Evolutionary conservation across 352 stramenopile genomes (phyloP).

Genomic region (Blastocystis hominis): DNA sequence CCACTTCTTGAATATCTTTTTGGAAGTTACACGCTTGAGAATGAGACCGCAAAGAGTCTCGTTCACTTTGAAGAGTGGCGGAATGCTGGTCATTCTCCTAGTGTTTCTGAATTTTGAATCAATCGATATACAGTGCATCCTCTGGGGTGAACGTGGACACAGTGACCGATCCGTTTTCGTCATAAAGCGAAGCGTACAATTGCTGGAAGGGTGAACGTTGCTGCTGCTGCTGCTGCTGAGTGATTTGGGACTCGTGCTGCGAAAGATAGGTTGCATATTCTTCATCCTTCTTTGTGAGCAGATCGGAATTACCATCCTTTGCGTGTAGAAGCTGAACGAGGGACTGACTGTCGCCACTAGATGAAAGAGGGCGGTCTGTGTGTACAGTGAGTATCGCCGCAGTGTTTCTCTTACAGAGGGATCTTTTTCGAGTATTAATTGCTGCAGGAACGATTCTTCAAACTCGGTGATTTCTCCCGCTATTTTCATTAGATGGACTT

Average conservation of each 20-base stretch:
- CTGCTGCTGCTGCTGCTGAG: not conserved
- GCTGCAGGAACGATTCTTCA: conserved; percentile 49
- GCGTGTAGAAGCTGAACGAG: conserved; percentile 45
- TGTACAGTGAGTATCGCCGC: conserved; percentile 37
- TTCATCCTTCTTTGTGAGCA: conserved; percentile 44
- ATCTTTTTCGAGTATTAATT: conserved; percentile 49
- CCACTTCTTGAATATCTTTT: conserved; percentile 59
- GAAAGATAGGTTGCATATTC: conserved; percentile 37
- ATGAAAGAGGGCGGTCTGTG: not conserved
- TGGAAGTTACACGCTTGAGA: conserved; percentile 42
- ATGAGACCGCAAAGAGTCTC: conserved; percentile 43
- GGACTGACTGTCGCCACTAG: conserved; percentile 23
- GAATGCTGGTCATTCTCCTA: conserved; percentile 11
- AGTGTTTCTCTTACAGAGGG: conserved; percentile 20
- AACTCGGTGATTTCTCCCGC: conserved; percentile 54
- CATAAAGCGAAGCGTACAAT: conserved; percentile 40
- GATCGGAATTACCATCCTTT: not conserved
- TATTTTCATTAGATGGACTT: conserved; percentile 38
- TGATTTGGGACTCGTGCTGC: not conserved
- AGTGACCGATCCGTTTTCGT: not conserved
- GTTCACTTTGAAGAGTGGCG: conserved; percentile 46
- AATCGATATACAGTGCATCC: not conserved
- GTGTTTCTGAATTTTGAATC: not conserved
- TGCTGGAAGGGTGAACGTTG: not conserved
- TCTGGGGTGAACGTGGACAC: not conserved